These are phyloP conservation scores for Arthrobotrys sphaeroides DNA, from an alignment of 2,329 filamentous ascomycete genomes.

Conservation along the genomic window DNA sequence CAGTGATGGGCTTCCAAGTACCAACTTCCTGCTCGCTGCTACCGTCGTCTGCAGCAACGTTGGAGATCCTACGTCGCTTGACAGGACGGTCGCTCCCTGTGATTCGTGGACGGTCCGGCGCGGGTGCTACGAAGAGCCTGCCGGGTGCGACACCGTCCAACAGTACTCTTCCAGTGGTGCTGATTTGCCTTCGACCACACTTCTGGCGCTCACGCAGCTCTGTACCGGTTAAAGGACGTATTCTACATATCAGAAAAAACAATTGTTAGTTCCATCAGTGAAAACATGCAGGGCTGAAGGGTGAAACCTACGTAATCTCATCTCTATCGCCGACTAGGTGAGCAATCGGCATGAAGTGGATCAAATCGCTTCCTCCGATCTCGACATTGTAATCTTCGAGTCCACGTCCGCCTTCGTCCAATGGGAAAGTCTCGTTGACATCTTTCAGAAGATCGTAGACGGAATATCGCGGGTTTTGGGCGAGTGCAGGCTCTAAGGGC, in stretches of 20 bases:
- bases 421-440: constrained; percentile 55
- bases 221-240: constrained; percentile 55
- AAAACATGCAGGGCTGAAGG: background rate
- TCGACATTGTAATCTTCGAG: constrained; percentile 58
- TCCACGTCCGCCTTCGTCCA: constrained; percentile 54
- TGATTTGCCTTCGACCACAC: constrained; percentile 56
- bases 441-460: constrained; percentile 56
- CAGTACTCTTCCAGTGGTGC: constrained; percentile 55
- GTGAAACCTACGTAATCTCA: constrained; percentile 55
- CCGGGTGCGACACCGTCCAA: constrained; percentile 57
- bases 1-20: constrained; percentile 14
- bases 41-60: background rate
- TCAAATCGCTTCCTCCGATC: constrained; percentile 55
- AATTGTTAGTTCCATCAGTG: too few species aligned
- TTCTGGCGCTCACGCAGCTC: constrained; percentile 55
- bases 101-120: constrained; percentile 55
- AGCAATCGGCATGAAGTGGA: constrained; percentile 57
- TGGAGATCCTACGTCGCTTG: constrained; percentile 32
- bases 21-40: background rate
- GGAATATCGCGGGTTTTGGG: constrained; percentile 53
- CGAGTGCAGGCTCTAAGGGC: constrained; percentile 53
- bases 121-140: constrained; percentile 53
- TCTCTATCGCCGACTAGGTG: constrained; percentile 56
- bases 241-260: too few species aligned
- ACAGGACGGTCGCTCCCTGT: constrained; percentile 22